Evolutionary conservation across 2,329 filamentous ascomycete species (phyloP), one percentile per base, ranked within the genome.

Genomic region (Plectosphaerella cucumerina): DNA sequence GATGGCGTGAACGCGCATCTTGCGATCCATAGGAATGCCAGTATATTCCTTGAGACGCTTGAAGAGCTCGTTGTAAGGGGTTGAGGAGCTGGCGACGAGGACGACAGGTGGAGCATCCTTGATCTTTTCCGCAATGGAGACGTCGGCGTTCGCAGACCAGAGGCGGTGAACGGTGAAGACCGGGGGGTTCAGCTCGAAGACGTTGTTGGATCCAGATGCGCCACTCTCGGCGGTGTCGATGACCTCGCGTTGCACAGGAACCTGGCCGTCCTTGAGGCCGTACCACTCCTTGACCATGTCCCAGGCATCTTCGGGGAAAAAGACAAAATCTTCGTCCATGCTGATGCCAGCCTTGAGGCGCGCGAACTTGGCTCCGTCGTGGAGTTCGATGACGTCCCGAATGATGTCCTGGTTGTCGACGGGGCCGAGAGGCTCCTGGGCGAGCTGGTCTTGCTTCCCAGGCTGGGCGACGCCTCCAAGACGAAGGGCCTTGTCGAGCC

Each of bases 331-430:
- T 33, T 88, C 83, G 22, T 10, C 20, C n/a, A 76, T 72, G 44
- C 85, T 77, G 44, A 85, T 70, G 15, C 86, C 89, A 2, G 81
- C 81, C 58, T 85, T 87, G 43, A 97, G 76, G 3, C 88, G 85
- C 31, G 93, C 81, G 60, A 91, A 96, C 15, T 78, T 72, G 14
- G 71, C 69, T 43, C 71, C 73, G 14, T 50, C 41, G 11, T 21
- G 22, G 52, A 83, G 78, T 47, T 67, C 68, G 51, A 85, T 72
- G 34, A 78, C 75, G 55, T 85, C 78, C 53, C 85, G 74, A 48
- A 92, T 83, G 53, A 97, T 85, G 62, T 92, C 87, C 1, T 87
- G 84, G 64, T 97, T 97, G 73, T 97, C 90, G 31, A 97, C 81
- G 0, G 89, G 88, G 1, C 91, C 91, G 50, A 94, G 79, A 8